These are phyloP conservation scores for Durio zibethinus DNA, from an alignment of 345 rosid genomes.

Conservation along the genomic window DNA sequence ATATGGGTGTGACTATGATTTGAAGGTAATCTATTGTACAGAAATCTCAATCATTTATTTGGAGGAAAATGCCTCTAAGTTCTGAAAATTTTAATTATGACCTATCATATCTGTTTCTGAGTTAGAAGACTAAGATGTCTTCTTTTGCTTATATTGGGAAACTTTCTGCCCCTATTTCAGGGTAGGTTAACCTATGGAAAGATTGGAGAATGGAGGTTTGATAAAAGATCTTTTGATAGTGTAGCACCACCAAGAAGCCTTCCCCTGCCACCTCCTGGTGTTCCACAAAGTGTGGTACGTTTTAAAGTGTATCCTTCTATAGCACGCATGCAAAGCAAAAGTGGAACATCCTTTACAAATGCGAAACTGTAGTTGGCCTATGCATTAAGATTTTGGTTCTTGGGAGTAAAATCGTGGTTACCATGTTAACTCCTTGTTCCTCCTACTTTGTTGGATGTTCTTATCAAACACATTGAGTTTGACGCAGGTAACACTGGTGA, in stretches of 20 bases:
- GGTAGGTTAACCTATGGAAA: slow-evolving; percentile 85
- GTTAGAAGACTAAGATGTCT: neutral
- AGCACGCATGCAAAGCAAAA: neutral
- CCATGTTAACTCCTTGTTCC: neutral
- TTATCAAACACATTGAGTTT: neutral
- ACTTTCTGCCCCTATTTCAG: slow-evolving; percentile 34
- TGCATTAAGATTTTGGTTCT: neutral
- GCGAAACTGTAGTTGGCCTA: neutral
- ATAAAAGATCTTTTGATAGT: slow-evolving; percentile 70
- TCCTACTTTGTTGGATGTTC: neutral
- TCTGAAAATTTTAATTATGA: slow-evolving; percentile 13
- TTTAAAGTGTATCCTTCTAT: slow-evolving; percentile 4
- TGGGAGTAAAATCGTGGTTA: neutral
- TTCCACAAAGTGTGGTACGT: slow-evolving; percentile 93
- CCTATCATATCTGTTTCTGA: neutral
- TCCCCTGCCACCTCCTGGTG: slow-evolving; percentile 90
- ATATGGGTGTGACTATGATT: slow-evolving; percentile 86
- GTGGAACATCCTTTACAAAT: neutral
- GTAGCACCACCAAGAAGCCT: slow-evolving; percentile 78
- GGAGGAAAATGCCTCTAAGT: slow-evolving; percentile 4
- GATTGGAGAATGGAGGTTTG: slow-evolving; percentile 96
- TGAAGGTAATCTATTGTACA: slow-evolving; percentile 60
- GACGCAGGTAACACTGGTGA: slow-evolving; percentile 92
- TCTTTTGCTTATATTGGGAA: neutral
- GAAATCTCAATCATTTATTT: neutral